These are phyloP conservation scores for Drechslerella dactyloides DNA, from an alignment of 2,329 filamentous ascomycete species.

Conservation along the genomic window DNA sequence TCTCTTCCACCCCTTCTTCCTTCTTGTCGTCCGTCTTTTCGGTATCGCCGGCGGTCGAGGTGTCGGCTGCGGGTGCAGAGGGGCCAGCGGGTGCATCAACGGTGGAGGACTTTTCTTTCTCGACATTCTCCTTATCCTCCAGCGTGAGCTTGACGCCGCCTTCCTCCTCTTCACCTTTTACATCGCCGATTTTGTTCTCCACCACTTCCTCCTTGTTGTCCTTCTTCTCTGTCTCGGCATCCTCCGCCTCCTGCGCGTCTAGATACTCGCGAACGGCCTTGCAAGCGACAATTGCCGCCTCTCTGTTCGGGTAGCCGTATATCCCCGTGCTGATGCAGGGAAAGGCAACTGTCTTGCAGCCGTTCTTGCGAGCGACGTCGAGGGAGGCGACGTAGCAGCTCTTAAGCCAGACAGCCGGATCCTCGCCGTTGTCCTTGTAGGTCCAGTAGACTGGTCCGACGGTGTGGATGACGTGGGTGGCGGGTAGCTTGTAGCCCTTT, in stretches of 20 bases:
- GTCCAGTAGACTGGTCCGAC: conserved; percentile 78
- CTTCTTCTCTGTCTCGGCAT: conserved; percentile 59
- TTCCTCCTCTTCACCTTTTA: conserved; percentile 4
- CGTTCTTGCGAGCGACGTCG: conserved; percentile 71
- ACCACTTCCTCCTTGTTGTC: conserved; percentile 29
- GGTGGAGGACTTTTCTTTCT: not conserved
- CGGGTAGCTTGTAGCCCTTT: conserved; percentile 74
- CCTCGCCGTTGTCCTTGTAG: conserved; percentile 57
- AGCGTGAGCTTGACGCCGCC: conserved; percentile 1
- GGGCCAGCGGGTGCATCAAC: too few relatives aligned
- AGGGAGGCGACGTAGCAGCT: conserved; percentile 75
- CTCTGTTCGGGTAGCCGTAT: conserved; percentile 80
- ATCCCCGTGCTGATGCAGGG: conserved; percentile 84
- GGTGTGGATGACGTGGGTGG: conserved; percentile 81
- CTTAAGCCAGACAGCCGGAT: conserved; percentile 60
- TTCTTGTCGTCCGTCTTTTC: too few relatives aligned
- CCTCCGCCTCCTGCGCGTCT: conserved; percentile 43
- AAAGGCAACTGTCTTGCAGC: conserved; percentile 77
- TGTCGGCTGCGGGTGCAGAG: not conserved
- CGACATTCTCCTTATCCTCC: not conserved
- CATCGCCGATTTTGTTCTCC: conserved; percentile 24
- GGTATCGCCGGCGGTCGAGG: not conserved
- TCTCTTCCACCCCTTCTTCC: conserved; percentile 54
- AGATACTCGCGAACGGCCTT: conserved; percentile 66
- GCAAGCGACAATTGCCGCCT: conserved; percentile 76